Percentiles rank a stretch among this genome's conserved stretches.
Evolutionary conservation across 768 basidiomycete genomes (phyloP).

Genomic region (Phallus indusiatus): DNA sequence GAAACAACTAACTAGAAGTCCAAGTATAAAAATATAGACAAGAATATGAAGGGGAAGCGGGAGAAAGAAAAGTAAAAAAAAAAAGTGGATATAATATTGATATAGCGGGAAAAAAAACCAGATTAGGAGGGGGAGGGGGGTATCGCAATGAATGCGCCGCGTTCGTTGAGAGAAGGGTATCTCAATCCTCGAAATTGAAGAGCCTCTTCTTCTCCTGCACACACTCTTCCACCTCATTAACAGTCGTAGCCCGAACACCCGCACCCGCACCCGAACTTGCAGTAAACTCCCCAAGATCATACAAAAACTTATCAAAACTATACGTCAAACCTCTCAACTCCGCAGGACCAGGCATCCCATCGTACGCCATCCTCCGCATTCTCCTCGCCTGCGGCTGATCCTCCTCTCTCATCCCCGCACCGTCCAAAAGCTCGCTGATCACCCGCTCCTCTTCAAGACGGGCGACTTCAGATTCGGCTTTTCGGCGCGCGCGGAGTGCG

Average conservation of each 20-base stretch:
- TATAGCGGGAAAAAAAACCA: too few relatives aligned
- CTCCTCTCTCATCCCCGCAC: conserved; percentile 7
- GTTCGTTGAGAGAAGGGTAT: neutral
- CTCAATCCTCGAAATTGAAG: conserved; percentile 8
- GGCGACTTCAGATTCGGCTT: neutral
- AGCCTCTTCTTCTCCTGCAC: conserved; percentile 2
- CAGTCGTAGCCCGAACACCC: too few relatives aligned
- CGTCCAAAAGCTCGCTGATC: conserved; percentile 4
- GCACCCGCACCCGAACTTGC: too few relatives aligned
- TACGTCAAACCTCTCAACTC: neutral
- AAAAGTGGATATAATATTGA: neutral
- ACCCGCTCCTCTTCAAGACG: conserved; percentile 6
- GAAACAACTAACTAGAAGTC: too few relatives aligned
- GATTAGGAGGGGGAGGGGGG: neutral
- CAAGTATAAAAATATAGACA: too few relatives aligned
- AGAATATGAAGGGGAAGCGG: too few relatives aligned
- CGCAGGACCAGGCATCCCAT: conserved; percentile 6
- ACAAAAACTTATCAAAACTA: conserved; percentile 5
- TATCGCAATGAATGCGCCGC: neutral
- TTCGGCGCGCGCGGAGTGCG: neutral
- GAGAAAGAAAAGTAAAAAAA: neutral
- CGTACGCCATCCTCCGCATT: conserved; percentile 9
- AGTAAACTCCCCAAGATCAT: neutral
- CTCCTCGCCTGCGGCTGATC: conserved; percentile 8
- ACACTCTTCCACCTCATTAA: neutral